Evolutionary conservation across 345 rosid species (phyloP).

Genomic region (Gossypium mustelinum): DNA sequence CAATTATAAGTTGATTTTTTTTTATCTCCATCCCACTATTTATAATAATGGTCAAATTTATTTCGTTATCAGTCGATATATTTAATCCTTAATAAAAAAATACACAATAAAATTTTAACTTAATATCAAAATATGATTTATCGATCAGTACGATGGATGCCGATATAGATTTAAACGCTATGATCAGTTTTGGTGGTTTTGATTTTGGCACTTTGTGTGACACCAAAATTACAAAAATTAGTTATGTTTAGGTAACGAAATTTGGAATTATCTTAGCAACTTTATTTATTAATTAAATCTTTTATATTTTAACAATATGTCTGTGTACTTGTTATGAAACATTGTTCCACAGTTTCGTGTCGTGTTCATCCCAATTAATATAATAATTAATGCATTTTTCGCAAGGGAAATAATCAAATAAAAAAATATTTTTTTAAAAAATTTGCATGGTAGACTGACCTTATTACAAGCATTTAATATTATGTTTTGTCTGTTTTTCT

Average conservation of each 20-base stretch:
- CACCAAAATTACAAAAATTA: background rate
- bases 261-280: slow-evolving; percentile 16
- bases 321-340: slow-evolving; percentile 10
- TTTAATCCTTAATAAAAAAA: no score
- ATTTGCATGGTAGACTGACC: background rate
- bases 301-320: background rate
- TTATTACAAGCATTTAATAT: background rate
- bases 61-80: no score
- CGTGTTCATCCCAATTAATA: background rate
- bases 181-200: background rate
- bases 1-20: no score
- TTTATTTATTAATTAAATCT: background rate
- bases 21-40: no score
- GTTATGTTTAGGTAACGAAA: background rate
- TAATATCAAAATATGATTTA: no score
- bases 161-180: slow-evolving; percentile 3
- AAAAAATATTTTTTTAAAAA: background rate
- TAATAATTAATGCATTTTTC: background rate
- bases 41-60: no score
- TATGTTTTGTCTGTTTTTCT: background rate
- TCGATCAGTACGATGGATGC: no score
- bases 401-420: background rate
- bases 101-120: no score
- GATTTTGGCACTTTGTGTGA: background rate
- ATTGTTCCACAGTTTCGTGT: slow-evolving; percentile 20